phyloP scores from a whole-genome alignment of 768 basidiomycete species.

The Agrocybe chaxingu region DNA sequence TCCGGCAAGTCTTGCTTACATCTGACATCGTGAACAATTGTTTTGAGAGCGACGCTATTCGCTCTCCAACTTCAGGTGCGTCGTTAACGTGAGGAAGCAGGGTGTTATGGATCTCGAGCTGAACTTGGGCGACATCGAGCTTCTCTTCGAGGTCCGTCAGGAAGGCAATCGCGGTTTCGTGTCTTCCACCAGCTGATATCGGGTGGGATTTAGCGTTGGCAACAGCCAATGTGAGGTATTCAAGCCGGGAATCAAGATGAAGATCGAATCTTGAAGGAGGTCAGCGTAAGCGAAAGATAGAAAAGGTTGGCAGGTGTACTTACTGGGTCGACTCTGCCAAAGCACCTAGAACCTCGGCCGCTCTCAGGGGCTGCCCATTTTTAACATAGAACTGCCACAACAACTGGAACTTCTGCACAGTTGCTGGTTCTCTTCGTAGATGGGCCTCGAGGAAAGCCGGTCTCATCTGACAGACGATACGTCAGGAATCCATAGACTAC shows the following conservation, averaged over 20 bases:
- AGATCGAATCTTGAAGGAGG: constrained; percentile 52
- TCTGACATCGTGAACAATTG: constrained; percentile 79
- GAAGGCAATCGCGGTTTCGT: constrained; percentile 92
- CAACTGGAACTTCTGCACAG: constrained; percentile 80
- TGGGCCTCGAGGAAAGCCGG: constrained; percentile 88
- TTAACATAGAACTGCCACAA: constrained; percentile 98
- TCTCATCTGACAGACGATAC: constrained; percentile 55
- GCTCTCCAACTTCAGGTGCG: constrained; percentile 58
- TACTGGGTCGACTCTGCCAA: constrained; percentile 86
- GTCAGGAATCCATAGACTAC: not conserved
- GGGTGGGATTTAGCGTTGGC: constrained; percentile 96
- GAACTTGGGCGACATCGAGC: constrained; percentile 94
- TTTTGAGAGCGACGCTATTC: constrained; percentile 56
- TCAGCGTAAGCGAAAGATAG: constrained; percentile 3
- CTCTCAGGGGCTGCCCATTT: constrained; percentile 80
- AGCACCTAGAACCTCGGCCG: constrained; percentile 79
- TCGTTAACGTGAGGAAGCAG: constrained; percentile 61
- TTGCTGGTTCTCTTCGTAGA: constrained; percentile 75
- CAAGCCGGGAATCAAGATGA: constrained; percentile 70
- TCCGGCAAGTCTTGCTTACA: constrained; percentile 39
- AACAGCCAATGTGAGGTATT: constrained; percentile 91
- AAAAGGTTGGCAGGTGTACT: constrained; percentile 24
- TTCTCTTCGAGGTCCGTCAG: constrained; percentile 95
- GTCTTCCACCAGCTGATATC: constrained; percentile 67
- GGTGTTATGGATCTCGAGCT: constrained; percentile 82